Evolutionary conservation across 2,329 filamentous ascomycete genomes (phyloP), one percentile per base, ranked within the genome.

Genomic region (Microsporum audouinii): DNA sequence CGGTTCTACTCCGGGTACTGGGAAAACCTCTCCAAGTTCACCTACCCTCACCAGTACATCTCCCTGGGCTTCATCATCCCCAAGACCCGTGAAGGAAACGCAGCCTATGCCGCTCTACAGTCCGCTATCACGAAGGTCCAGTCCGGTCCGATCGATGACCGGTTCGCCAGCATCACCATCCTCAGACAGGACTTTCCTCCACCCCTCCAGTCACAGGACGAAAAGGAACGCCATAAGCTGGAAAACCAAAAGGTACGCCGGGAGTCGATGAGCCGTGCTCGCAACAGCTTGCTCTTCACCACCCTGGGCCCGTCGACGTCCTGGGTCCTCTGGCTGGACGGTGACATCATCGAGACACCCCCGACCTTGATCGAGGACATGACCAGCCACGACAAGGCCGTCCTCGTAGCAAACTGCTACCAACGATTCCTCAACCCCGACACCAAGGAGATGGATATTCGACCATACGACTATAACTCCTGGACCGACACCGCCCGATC

Each of bases 271-370:
- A 87, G 90, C 69, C 88, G 89, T 70, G 92, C 94, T 41, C 86
- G 94, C 65, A 99, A 99, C 73, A 95, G 89, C 60, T 82, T 99
- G 6, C 82, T 99, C 33, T 99, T 97, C 77, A 96, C 94, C 6
- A 97, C 92, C 0, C 79, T 99, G 7, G 91, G 92, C 1, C 91
- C 91, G 0, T 82, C 85, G 10, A 96, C 91, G 0, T 94, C 90
- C 0, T 99, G 94, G 94, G 91, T 99, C 38, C 80, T 99, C 29
- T 99, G 94, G 94, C 81, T 99, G 34, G 94, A 99, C 71, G 83
- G 86, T 41, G 94, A 99, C 73, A 88, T 99, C 65, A 72, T 99
- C 67, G 94, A 99, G 77, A 90, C 89, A 3, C 94, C 92, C 0
- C 78, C 84, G 0, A 82, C 84, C 2, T 78, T 99, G 58, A 95